A percentile compares a stretch with the other conserved stretches of the same genome.
Conservation (phyloP, 179 eudicot species). For the Vitellaria paradoxa region DNA sequence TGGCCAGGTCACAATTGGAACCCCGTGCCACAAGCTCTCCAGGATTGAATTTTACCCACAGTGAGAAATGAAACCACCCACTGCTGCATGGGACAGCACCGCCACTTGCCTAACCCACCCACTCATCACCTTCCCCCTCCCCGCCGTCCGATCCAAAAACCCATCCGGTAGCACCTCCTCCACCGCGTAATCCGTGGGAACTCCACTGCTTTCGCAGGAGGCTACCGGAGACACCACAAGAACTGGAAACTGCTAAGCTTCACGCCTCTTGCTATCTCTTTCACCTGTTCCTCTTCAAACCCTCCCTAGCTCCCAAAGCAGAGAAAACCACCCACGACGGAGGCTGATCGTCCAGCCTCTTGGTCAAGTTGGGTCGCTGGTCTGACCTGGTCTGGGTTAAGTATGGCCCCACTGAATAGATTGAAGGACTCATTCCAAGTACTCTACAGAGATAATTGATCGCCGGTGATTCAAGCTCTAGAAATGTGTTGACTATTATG, state of each 20-base stretch:
- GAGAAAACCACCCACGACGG: constrained; percentile 47
- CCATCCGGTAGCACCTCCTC: constrained; percentile 37
- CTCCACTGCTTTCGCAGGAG: constrained; percentile 3
- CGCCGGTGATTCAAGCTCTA: too few species aligned
- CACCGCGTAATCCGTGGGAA: constrained; percentile 19
- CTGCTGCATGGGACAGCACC: too few species aligned
- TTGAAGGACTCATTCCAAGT: constrained; percentile 25
- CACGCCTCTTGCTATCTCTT: constrained; percentile 40
- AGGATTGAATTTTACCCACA: too few species aligned
- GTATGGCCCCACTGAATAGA: constrained; percentile 58
- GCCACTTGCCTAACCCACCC: constrained; percentile 47
- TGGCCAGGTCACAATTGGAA: too few species aligned
- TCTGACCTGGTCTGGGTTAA: constrained; percentile 8
- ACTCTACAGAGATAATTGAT: constrained; percentile 13
- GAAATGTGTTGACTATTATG: constrained; percentile 49
- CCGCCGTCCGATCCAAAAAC: constrained; percentile 31
- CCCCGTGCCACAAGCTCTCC: too few species aligned
- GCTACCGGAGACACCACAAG: constrained; percentile 48
- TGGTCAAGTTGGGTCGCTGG: constrained; percentile 15
- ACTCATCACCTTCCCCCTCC: constrained; percentile 36
- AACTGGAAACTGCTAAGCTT: constrained; percentile 39
- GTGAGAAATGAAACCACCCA: too few species aligned
- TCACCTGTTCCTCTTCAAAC: constrained; percentile 29
- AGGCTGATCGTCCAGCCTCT: constrained; percentile 51
- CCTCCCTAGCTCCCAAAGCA: constrained; percentile 57